phyloP scores from a whole-genome alignment of 1,284 basidiomycete species.

The Melampsora larici-populina region DNA sequence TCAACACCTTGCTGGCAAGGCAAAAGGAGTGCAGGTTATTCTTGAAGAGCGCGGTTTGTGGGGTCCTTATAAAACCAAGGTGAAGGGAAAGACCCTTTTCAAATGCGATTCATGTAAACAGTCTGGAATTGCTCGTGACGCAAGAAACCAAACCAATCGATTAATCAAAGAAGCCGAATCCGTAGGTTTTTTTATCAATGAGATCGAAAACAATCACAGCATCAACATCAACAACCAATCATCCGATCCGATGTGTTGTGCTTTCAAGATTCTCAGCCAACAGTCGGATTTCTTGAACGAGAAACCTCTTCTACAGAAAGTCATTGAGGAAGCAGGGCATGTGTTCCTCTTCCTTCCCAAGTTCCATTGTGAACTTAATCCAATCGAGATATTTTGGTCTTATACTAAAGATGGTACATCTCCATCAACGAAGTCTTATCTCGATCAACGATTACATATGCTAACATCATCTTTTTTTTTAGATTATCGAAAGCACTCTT shows the following conservation, averaged over 20 bases:
- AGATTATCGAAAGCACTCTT: too few relatives aligned
- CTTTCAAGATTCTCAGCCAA: conserved; percentile 3
- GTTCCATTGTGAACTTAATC: conserved; percentile 19
- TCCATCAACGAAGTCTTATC: too few relatives aligned
- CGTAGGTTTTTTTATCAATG: not conserved
- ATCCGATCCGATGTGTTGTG: not conserved
- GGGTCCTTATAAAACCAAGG: not conserved
- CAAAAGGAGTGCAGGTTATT: conserved; percentile 2
- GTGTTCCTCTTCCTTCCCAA: not conserved
- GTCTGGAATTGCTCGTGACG: not conserved
- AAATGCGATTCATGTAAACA: not conserved
- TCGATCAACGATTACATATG: too few relatives aligned
- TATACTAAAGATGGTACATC: conserved; percentile 7
- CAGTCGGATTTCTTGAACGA: conserved; percentile 6
- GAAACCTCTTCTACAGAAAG: too few relatives aligned
- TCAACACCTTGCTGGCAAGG: not conserved
- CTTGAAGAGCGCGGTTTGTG: conserved; percentile 12
- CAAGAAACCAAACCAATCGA: not conserved
- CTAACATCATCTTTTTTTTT: too few relatives aligned
- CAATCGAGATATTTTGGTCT: conserved; percentile 17
- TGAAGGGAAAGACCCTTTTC: not conserved
- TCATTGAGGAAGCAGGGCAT: too few relatives aligned
- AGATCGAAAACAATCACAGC: not conserved
- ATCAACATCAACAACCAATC: not conserved
- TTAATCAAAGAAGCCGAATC: conserved; percentile 14